These are phyloP conservation scores for Colletotrichum tropicicola DNA, from an alignment of 2,329 filamentous ascomycete genomes.

Conservation along the genomic window DNA sequence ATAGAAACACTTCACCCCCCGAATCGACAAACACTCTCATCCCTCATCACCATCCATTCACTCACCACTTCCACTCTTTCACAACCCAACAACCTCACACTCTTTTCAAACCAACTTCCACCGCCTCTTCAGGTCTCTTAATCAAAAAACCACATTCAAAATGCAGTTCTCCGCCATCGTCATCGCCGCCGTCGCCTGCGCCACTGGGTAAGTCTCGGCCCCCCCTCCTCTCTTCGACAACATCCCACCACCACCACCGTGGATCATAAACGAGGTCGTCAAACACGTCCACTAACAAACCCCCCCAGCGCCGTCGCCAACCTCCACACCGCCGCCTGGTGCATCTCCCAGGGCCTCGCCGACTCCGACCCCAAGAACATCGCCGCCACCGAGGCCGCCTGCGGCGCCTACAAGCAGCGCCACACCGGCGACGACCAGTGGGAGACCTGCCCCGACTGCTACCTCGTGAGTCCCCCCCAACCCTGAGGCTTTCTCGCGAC, in stretches of 20 bases:
- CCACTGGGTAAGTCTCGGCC: background rate
- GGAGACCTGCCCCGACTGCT: conserved; percentile 8
- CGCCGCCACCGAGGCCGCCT: conserved; percentile 3
- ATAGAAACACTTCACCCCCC: background rate
- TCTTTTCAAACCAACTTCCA: background rate
- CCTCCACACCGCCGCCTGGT: conserved; percentile 6
- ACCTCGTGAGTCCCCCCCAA: background rate
- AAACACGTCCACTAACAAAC: background rate
- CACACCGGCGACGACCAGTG: conserved; percentile 4
- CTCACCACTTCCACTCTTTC: background rate
- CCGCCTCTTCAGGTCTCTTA: background rate
- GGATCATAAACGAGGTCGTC: background rate
- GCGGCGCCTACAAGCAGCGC: conserved; percentile 12
- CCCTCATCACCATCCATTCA: background rate
- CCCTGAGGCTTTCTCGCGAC: no score
- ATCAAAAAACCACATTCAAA: background rate
- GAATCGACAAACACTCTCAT: background rate
- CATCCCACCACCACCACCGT: background rate
- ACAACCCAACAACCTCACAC: background rate
- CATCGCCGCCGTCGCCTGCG: background rate
- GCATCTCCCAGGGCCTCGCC: background rate
- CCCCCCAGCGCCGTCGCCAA: background rate
- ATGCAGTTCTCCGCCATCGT: conserved; percentile 5
- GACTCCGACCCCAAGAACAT: conserved; percentile 11
- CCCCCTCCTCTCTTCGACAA: background rate